Evolutionary conservation across 371 early-diverging fungal species (phyloP), one percentile per base, ranked within the genome.

Genomic region (Circinella minor): DNA sequence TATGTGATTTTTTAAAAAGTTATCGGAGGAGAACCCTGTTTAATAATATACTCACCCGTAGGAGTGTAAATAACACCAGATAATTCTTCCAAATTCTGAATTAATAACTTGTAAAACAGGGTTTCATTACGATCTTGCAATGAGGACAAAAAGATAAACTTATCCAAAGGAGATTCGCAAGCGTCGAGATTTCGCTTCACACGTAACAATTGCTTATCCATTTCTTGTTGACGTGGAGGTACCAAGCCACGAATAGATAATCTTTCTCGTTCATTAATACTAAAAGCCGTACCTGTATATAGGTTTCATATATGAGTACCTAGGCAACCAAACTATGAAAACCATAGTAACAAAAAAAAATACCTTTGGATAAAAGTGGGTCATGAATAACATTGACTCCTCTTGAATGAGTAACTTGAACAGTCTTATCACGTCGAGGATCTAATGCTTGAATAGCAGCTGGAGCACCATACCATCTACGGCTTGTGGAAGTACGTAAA

Each of bases 171-270:
- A 13, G 86, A 85, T 38, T 79, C 77, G 68, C 83, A 86, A 46
- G 82, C 85, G 67, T 87, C 86, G 66, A 90, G 73, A 69, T 90
- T 88, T 43, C 86, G 82, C 51, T 88, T 87, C 46, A 88, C 81
- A 61, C 90, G 81, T 34, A 84, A 74, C 46, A 89, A 72, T 69
- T 90, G 90, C 64, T 84, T 86, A 39, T 88, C 88, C 87, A 90
- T 88, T 63, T 87, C 88, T 74, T 89, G 88, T 43, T 85, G 81
- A 46, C 90, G 83, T 71, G 88, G 89, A 43, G 90, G 90, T 7
- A 89, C 89, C 6, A 90, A 77, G 11, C 90, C 90, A 76, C 90
- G 89, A 60, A 90, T 83, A n/a, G 88, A 86, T 43, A 90, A 80
- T 60, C 90, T 81, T 61, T 90, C 90, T 49, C 89, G 78, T 63